phyloP scores from a whole-genome alignment of 257 asterid genomes.

The Cordia subcordata region DNA sequence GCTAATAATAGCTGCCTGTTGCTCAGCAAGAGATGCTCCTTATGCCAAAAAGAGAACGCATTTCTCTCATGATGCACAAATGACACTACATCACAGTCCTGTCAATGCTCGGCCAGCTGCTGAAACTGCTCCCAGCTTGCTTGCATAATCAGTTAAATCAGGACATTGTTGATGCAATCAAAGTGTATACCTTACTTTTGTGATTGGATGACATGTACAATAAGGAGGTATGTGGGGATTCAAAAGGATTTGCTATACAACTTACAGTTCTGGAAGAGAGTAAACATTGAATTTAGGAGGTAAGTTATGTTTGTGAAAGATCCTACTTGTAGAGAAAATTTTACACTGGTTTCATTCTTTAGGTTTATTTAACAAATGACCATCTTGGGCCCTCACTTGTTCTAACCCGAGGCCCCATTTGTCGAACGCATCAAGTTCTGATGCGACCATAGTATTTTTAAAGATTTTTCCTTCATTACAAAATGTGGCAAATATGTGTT shows the following conservation, averaged over 20 bases:
- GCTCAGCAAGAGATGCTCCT: constrained; percentile 90
- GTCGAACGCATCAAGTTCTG: too few relatives aligned
- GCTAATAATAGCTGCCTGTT: not conserved
- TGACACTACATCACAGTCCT: constrained; percentile 59
- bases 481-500: not conserved
- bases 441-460: too few relatives aligned
- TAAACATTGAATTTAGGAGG: not conserved
- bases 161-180: constrained; percentile 1
- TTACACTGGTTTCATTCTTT: constrained; percentile 3
- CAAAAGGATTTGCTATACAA: not conserved
- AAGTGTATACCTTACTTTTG: not conserved
- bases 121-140: constrained; percentile 65
- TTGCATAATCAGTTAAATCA: constrained; percentile 17
- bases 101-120: constrained; percentile 73
- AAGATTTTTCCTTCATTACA: too few relatives aligned
- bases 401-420: too few relatives aligned
- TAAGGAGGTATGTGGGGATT: not conserved
- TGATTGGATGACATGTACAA: constrained; percentile 8
- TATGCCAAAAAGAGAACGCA: constrained; percentile 85
- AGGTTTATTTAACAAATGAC: too few relatives aligned
- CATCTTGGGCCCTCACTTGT: too few relatives aligned
- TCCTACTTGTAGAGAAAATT: not conserved
- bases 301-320: constrained; percentile 1
- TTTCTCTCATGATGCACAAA: constrained; percentile 70
- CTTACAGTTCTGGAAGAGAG: not conserved